Evolutionary conservation across 2,329 filamentous ascomycete genomes (phyloP).

Genomic region (Alternaria triticimaculans): DNA sequence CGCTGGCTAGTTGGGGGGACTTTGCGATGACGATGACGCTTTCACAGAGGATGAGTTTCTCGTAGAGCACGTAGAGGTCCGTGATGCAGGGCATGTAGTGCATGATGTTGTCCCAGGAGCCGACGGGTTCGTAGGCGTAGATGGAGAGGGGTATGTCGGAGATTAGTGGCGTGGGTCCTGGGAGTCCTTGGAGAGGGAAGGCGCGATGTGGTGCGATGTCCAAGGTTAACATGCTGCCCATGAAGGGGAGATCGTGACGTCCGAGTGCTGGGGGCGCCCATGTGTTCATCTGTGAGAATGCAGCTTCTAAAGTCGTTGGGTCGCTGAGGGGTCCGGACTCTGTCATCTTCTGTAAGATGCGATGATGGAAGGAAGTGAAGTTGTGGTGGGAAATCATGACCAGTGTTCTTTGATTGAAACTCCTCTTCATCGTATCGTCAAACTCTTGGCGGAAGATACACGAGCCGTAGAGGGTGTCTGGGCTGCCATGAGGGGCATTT

Average conservation of each 20-base stretch:
- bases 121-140: constrained; percentile 50
- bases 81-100: constrained; percentile 50
- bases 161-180: constrained; percentile 37
- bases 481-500: constrained; percentile 48
- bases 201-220: constrained; percentile 51
- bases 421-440: constrained; percentile 50
- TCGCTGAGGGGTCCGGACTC: constrained; percentile 47
- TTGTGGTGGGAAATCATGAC: constrained; percentile 52
- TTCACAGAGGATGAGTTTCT: constrained; percentile 51
- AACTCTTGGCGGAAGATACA: constrained; percentile 53
- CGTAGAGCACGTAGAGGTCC: constrained; percentile 50
- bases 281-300: constrained; percentile 45
- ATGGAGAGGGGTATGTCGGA: constrained; percentile 43
- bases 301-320: constrained; percentile 47
- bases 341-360: constrained; percentile 47
- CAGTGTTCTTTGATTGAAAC: constrained; percentile 51
- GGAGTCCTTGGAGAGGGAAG: constrained; percentile 50
- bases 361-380: constrained; percentile 47
- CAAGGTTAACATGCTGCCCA: constrained; percentile 46
- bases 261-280: constrained; percentile 49
- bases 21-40: constrained; percentile 50
- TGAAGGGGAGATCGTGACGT: constrained; percentile 48
- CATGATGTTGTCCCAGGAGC: constrained; percentile 49
- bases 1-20: constrained; percentile 51
- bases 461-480: constrained; percentile 44